Evolutionary conservation across 768 basidiomycete genomes (phyloP), one percentile per base, ranked within the genome.

Genomic region (Leccinum longicurvipes): DNA sequence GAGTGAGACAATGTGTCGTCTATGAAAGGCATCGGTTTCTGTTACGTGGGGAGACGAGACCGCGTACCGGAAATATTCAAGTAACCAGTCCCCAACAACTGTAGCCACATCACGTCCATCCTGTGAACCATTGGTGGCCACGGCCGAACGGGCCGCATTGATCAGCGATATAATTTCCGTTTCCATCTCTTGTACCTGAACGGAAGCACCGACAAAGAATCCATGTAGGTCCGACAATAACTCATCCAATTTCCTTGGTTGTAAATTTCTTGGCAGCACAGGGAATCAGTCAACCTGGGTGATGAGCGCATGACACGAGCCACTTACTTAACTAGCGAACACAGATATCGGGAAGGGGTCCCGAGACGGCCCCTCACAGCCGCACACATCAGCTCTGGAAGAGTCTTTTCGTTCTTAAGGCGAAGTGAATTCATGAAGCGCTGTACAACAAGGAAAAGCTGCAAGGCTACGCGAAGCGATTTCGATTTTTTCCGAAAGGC

Each of bases 61-160:
- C 14, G 66, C 79, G 27, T 58, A 85, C 85, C 72, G 72, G 25
- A 86, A 70, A 56, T 80, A 85, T 0, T 68, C 67, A 6, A 71
- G 67, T 0, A 89, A 56, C 84, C 82, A 86, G 7, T 77, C 72
- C 0, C 77, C 76, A 25, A 86, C 24, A 0, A 49, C 57, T 15
- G 66, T 69, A 0, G 62, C 68, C 1, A 71, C 28, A 66, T 48
- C 49, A 54, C 47, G 51, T 3, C 24, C 61, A 41, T 53, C 59
- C 45, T 57, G 65, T 53, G 46, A 3, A 71, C 59, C 31, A 60
- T 47, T 3, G 11, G 58, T 6, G 54, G 61, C 17, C 66, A 64
- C 25, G 29, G 59, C 53, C 53, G 60, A 58, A 28, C 60, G 50
- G 41, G 64, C 72, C 7, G 54, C 44, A 24, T 58, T 42, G 39